A percentile compares a stretch with the other conserved stretches of the same genome.
Evolutionary conservation across 1,139 yeast genomes (phyloP).

Genomic region (Pichia sp.): DNA sequence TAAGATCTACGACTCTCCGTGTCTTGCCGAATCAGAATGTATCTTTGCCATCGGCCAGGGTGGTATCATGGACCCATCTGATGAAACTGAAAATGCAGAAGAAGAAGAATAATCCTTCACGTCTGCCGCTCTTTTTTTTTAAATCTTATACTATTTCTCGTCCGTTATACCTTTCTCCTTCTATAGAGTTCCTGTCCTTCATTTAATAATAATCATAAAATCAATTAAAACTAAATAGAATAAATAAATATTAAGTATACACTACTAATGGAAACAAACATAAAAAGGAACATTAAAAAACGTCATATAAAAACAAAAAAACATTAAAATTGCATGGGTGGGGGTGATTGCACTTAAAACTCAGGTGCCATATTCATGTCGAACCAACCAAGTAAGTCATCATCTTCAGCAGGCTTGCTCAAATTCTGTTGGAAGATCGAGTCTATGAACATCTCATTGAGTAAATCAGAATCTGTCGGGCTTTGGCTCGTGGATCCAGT

Average conservation of each 20-base stretch:
- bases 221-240: too few species aligned
- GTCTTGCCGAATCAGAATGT: conserved; percentile 93
- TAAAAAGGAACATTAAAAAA: not conserved
- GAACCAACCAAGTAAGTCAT: conserved; percentile 96
- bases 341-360: conserved; percentile 34
- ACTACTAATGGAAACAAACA: too few species aligned
- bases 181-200: too few species aligned
- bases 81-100: conserved; percentile 44
- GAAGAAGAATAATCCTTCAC: too few species aligned
- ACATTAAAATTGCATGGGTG: too few species aligned
- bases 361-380: conserved; percentile 67
- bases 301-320: too few species aligned
- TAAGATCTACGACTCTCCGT: conserved; percentile 92
- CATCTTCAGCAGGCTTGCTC: conserved; percentile 72
- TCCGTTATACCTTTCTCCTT: too few species aligned
- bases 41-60: conserved; percentile 96
- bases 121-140: too few species aligned
- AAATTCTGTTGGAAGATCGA: conserved; percentile 76
- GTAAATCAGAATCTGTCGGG: conserved; percentile 27
- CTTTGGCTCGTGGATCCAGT: conserved; percentile 18
- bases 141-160: not conserved
- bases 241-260: not conserved
- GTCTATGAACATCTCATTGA: conserved; percentile 41
- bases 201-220: too few species aligned
- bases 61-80: conserved; percentile 93